These are phyloP conservation scores for Ophiostoma tasmaniense DNA, from an alignment of 2,329 filamentous ascomycete species.

Conservation along the genomic window DNA sequence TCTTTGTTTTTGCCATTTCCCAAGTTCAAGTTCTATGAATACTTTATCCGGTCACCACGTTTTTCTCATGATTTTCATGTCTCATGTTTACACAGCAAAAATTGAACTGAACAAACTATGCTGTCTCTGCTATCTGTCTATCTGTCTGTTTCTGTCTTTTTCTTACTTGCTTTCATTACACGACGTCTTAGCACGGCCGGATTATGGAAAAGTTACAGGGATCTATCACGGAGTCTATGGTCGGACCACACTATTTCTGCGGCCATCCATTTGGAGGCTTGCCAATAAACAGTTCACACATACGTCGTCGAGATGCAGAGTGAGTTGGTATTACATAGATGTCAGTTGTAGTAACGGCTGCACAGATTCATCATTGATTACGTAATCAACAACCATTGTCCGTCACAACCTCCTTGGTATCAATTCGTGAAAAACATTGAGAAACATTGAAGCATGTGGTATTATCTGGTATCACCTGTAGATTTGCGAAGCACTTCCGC, in stretches of 20 bases:
- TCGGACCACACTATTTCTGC: constrained; percentile 14
- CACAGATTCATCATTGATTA: no score
- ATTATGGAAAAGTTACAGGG: constrained; percentile 19
- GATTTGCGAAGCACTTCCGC: not conserved
- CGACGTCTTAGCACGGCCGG: constrained; percentile 13
- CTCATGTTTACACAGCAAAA: constrained; percentile 6
- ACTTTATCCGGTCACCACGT: constrained; percentile 17
- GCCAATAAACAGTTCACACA: constrained; percentile 9
- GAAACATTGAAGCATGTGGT: not conserved
- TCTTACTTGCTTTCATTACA: constrained; percentile 10
- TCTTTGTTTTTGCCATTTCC: constrained; percentile 2
- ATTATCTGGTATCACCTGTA: not conserved
- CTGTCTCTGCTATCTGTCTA: not conserved
- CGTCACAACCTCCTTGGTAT: not conserved
- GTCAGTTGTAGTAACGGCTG: not conserved
- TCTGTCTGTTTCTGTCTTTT: constrained; percentile 10
- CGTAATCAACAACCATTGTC: not conserved
- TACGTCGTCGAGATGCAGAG: not conserved
- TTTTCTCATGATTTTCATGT: constrained; percentile 9
- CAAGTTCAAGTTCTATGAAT: not conserved
- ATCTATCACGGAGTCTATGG: constrained; percentile 21
- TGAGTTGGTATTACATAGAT: not conserved
- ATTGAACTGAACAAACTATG: constrained; percentile 12
- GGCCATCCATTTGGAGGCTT: constrained; percentile 9
- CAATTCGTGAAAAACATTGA: not conserved